These are phyloP conservation scores for Malassezia equina DNA, from an alignment of 1,284 basidiomycete genomes.

Conservation along the genomic window DNA sequence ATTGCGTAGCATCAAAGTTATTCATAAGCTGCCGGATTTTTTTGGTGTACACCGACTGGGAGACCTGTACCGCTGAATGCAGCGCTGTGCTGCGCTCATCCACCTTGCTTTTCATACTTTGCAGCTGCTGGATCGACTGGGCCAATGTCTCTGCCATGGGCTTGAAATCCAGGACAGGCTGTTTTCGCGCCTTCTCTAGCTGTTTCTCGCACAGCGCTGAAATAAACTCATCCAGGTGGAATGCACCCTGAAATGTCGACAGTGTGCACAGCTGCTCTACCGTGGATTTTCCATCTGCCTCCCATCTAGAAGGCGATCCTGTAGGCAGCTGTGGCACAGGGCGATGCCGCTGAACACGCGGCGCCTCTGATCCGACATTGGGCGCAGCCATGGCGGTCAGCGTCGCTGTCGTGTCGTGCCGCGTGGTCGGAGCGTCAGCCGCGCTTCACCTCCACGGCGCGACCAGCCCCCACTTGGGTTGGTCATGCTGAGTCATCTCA, in stretches of 20 bases:
- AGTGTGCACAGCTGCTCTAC: constrained; percentile 60
- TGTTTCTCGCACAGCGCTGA: constrained; percentile 72
- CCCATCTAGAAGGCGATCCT: not conserved
- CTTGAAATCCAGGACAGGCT: constrained; percentile 78
- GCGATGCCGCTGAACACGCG: constrained; percentile 15
- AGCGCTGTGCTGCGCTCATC: constrained; percentile 77
- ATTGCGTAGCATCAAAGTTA: constrained; percentile 61
- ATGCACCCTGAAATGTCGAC: constrained; percentile 63
- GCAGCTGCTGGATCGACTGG: constrained; percentile 72
- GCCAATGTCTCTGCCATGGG: constrained; percentile 89
- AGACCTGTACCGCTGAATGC: constrained; percentile 77
- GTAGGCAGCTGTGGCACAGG: constrained; percentile 6
- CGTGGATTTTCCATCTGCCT: constrained; percentile 52
- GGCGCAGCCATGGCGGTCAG: not conserved
- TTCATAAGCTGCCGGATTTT: constrained; percentile 82
- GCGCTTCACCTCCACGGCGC: constrained; percentile 15
- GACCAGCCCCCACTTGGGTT: constrained; percentile 19
- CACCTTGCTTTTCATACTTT: constrained; percentile 73
- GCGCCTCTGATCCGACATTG: constrained; percentile 5
- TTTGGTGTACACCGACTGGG: constrained; percentile 86
- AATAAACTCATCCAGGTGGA: constrained; percentile 82
- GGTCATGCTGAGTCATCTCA: not conserved
- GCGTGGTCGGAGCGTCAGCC: not conserved
- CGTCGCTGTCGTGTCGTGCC: not conserved
- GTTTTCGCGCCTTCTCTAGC: constrained; percentile 68